phyloP scores from a whole-genome alignment of 2,329 filamentous ascomycete genomes.

The Apiospora koreana region DNA sequence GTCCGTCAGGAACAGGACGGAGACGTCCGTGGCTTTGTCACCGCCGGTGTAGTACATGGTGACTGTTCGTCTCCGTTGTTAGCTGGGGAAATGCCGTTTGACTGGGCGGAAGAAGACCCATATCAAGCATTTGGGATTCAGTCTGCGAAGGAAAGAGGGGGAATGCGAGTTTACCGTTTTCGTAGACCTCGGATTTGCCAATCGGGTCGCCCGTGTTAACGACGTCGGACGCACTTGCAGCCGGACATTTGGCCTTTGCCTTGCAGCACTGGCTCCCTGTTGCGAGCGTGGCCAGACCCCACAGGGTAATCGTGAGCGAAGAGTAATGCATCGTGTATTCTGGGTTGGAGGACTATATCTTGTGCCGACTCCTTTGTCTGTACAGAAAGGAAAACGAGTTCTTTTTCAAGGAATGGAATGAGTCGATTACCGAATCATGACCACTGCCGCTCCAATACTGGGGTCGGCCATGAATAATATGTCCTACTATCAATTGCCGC shows the following conservation, averaged over 20 bases:
- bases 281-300: slow-evolving; percentile 3
- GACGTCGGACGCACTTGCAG: slow-evolving; percentile 28
- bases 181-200: slow-evolving; percentile 29
- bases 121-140: too few species aligned
- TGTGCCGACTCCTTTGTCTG: too few species aligned
- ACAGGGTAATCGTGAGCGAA: slow-evolving; percentile 9
- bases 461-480: too few species aligned
- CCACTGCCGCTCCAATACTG: not conserved
- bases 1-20: slow-evolving; percentile 35
- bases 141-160: not conserved
- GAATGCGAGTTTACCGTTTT: slow-evolving; percentile 24
- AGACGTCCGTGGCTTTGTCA: slow-evolving; percentile 24
- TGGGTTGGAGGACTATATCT: rapidly evolving
- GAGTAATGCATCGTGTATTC: slow-evolving; percentile 6
- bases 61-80: slow-evolving; percentile 23
- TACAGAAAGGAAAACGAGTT: not conserved
- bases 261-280: not conserved
- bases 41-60: slow-evolving; percentile 33
- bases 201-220: slow-evolving; percentile 30
- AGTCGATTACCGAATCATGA: slow-evolving; percentile 1
- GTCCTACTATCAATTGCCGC: not conserved
- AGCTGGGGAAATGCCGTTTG: not conserved
- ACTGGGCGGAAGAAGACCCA: too few species aligned
- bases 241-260: slow-evolving; percentile 21
- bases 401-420: not conserved